A percentile compares a stretch with the other conserved stretches of the same genome.
Evolutionary conservation across 768 basidiomycete genomes (phyloP).

Genomic region (Asterophora lycoperdoides): DNA sequence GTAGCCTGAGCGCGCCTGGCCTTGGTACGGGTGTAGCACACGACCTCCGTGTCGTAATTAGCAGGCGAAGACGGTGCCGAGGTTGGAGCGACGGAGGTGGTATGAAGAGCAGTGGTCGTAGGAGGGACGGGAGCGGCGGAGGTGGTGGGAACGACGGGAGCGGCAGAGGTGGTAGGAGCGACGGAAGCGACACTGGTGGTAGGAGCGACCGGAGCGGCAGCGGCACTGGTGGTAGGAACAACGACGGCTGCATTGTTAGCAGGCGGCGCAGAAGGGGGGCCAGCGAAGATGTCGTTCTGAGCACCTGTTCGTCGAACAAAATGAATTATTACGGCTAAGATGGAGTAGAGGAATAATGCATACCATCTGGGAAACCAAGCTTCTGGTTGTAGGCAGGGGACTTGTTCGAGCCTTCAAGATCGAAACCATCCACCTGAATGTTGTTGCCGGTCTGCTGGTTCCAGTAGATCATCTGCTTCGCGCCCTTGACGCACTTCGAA

Average conservation of each 20-base stretch:
- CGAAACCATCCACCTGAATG: conserved; percentile 38
- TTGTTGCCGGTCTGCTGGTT: conserved; percentile 47
- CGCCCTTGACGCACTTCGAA: conserved; percentile 35
- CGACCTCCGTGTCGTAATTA: no score
- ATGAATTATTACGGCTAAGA: conserved; percentile 8
- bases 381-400: conserved; percentile 48
- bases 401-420: conserved; percentile 34
- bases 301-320: conserved; percentile 30
- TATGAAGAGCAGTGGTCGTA: no score
- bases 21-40: no score
- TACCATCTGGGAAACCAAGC: conserved; percentile 45
- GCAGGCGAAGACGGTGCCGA: no score
- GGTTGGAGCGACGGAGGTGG: no score
- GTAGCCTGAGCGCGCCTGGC: no score
- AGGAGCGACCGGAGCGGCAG: no score
- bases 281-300: conserved; percentile 43
- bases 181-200: no score
- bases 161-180: background rate
- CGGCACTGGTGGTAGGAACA: no score
- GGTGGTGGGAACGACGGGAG: background rate
- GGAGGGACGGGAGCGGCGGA: no score
- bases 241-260: background rate
- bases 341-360: conserved; percentile 13
- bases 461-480: no score
- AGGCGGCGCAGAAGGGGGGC: conserved; percentile 8